Evolutionary conservation across 306 rosid genomes (phyloP).

Genomic region (Canavalia gladiata): DNA sequence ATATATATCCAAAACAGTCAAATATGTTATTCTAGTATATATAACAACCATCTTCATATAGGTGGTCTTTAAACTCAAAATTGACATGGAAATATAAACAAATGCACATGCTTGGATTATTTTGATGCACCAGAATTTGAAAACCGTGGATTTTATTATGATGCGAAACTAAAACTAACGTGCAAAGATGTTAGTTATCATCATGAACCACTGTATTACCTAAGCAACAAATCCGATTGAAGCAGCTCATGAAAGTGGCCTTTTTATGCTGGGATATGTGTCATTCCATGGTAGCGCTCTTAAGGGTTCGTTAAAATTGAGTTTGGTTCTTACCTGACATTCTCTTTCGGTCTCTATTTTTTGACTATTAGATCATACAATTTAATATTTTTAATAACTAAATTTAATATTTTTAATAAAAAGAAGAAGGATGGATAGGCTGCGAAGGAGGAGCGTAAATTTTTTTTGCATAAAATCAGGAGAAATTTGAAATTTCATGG

Average conservation of each 20-base stretch:
- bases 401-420: too few species aligned
- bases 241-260: conserved; percentile 9
- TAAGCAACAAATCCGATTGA: background rate
- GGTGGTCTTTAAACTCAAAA: background rate
- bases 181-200: background rate
- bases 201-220: background rate
- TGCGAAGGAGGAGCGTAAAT: too few species aligned
- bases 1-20: too few species aligned
- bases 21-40: too few species aligned
- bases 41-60: background rate
- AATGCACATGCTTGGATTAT: background rate
- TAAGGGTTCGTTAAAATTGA: background rate
- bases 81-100: background rate
- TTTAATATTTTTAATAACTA: too few species aligned
- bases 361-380: too few species aligned
- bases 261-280: background rate
- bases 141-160: background rate
- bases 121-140: background rate
- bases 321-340: too few species aligned
- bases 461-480: background rate
- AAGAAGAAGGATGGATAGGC: too few species aligned
- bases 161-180: background rate
- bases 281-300: background rate
- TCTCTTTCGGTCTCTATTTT: too few species aligned
- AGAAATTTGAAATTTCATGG: background rate